A percentile compares a stretch with the other conserved stretches of the same genome.
These are phyloP conservation scores for Coleophoma crateriformis DNA, from an alignment of 2,329 filamentous ascomycete species.

Conservation along the genomic window DNA sequence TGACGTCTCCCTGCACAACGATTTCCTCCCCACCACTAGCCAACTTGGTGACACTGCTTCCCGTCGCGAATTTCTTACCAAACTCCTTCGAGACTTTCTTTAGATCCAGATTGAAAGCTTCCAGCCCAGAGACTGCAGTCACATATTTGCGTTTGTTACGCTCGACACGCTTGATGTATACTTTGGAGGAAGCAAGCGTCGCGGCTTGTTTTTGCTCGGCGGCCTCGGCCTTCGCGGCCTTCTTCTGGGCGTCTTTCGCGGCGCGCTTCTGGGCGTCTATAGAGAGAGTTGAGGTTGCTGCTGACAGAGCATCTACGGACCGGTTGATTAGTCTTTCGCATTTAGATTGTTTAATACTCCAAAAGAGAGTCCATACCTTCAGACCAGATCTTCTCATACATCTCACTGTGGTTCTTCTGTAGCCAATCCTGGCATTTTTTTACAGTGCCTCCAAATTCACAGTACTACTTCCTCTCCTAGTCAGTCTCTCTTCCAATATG, in stretches of 20 bases:
- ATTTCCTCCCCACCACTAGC: constrained; percentile 89
- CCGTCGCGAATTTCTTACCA: constrained; percentile 97
- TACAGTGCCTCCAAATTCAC: constrained; percentile 93
- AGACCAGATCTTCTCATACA: constrained; percentile 82
- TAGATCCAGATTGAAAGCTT: constrained; percentile 84
- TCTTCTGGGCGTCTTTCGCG: constrained; percentile 94
- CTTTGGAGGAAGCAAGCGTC: constrained; percentile 72
- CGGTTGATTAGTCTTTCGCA: background rate
- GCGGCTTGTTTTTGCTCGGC: constrained; percentile 75
- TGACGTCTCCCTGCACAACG: constrained; percentile 94
- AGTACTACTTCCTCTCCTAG: constrained; percentile 63
- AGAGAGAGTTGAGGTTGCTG: constrained; percentile 79
- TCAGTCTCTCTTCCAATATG: constrained; percentile 7
- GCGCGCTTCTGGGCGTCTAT: constrained; percentile 91
- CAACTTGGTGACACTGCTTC: constrained; percentile 84
- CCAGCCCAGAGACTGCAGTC: constrained; percentile 84
- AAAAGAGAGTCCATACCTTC: constrained; percentile 65
- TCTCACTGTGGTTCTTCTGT: constrained; percentile 61
- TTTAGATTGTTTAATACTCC: too few species aligned
- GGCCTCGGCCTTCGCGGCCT: constrained; percentile 88
- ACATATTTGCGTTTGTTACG: constrained; percentile 97
- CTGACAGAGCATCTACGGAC: constrained; percentile 66
- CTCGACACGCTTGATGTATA: constrained; percentile 95
- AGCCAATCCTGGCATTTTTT: constrained; percentile 99
- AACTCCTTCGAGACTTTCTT: constrained; percentile 97